These are phyloP conservation scores for Pseudovirgaria hyperparasitica DNA, from an alignment of 2,329 filamentous ascomycete genomes.

Conservation along the genomic window DNA sequence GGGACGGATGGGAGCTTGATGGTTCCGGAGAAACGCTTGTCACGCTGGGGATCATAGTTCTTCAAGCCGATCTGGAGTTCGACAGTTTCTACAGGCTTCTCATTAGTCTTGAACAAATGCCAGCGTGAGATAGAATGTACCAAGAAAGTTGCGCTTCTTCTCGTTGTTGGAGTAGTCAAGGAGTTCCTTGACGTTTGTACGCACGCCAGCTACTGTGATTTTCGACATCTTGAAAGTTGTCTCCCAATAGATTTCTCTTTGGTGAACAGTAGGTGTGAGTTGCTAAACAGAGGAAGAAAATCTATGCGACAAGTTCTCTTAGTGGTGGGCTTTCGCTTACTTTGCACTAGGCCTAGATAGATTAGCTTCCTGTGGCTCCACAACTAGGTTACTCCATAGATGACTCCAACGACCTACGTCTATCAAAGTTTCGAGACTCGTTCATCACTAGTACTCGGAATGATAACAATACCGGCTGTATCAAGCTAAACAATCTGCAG, in stretches of 20 bases:
- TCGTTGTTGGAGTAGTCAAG: slow-evolving; percentile 90
- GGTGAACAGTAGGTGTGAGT: slow-evolving; percentile 27
- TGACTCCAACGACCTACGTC: too few species aligned
- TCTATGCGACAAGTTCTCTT: too few species aligned
- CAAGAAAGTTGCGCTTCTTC: slow-evolving; percentile 98
- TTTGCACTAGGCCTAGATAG: too few species aligned
- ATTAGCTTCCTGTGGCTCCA: too few species aligned
- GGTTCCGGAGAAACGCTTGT: slow-evolving; percentile 99
- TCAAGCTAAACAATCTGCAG: too few species aligned
- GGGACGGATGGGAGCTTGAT: slow-evolving; percentile 83
- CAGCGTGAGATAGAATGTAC: slow-evolving; percentile 38
- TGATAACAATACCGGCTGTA: too few species aligned
- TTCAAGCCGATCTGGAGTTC: slow-evolving; percentile 46
- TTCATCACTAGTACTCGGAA: too few species aligned
- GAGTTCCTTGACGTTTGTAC: slow-evolving; percentile 83
- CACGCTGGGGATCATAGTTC: slow-evolving; percentile 75
- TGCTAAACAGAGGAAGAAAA: too few species aligned
- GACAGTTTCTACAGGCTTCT: slow-evolving; percentile 37
- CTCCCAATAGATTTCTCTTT: slow-evolving; percentile 35
- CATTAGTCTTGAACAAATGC: slow-evolving; percentile 10
- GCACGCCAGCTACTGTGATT: slow-evolving; percentile 82
- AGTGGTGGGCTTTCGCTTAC: too few species aligned
- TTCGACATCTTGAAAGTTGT: slow-evolving; percentile 56
- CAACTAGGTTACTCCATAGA: too few species aligned
- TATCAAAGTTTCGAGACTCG: too few species aligned